These are phyloP conservation scores for Wickerhamiella hasegawae DNA, from an alignment of 805 yeast species.

Conservation along the genomic window DNA sequence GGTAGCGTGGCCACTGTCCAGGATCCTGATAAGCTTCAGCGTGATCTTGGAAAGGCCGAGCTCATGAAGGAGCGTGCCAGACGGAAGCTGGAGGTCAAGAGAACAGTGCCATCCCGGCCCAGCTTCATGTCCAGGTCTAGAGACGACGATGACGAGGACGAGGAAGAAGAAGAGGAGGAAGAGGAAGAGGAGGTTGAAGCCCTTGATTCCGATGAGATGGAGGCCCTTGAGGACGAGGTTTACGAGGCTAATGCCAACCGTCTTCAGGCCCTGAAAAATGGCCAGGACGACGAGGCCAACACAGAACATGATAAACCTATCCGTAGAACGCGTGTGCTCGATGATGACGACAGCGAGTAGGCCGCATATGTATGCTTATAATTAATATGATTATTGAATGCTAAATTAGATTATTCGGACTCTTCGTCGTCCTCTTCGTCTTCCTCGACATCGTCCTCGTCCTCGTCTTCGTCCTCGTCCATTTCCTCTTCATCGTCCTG, in stretches of 20 bases:
- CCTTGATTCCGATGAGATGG: constrained; percentile 10
- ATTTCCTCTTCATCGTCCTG: neutral
- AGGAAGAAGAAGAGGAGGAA: constrained; percentile 20
- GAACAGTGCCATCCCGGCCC: constrained; percentile 7
- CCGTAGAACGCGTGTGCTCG: constrained; percentile 10
- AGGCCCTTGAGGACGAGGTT: constrained; percentile 15
- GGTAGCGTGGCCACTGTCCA: constrained; percentile 25
- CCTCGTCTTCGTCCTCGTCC: too few species aligned
- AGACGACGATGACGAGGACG: constrained; percentile 8
- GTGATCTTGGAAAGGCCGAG: constrained; percentile 28
- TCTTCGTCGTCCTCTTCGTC: neutral
- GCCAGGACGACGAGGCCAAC: constrained; percentile 9
- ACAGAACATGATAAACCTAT: constrained; percentile 6
- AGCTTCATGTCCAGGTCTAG: constrained; percentile 2
- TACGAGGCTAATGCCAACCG: constrained; percentile 19
- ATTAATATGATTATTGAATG: neutral
- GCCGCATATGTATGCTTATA: neutral
- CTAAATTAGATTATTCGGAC: too few species aligned
- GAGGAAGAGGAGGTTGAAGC: constrained; percentile 21
- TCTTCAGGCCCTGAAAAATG: constrained; percentile 3
- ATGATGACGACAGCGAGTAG: constrained; percentile 8
- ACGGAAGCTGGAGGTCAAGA: constrained; percentile 25
- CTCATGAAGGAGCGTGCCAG: constrained; percentile 24
- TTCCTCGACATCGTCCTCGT: too few species aligned
- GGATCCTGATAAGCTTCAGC: constrained; percentile 29